phyloP scores from a whole-genome alignment of 257 asterid species.

The Gardenia jasminoides region DNA sequence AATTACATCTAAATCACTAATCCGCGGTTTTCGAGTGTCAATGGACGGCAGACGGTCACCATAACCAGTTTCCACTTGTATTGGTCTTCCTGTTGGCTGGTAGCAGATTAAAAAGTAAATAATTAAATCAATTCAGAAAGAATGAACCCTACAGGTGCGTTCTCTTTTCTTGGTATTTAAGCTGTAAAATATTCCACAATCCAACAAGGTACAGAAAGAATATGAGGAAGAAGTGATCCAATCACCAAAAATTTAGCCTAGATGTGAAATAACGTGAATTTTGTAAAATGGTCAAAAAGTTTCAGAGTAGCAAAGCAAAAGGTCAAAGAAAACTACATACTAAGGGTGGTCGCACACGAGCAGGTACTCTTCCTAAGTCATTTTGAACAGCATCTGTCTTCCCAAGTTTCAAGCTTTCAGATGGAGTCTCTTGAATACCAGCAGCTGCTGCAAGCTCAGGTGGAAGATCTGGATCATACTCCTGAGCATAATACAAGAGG shows the following conservation, averaged over 20 bases:
- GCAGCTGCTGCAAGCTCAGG: constrained; percentile 99
- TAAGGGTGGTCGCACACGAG: constrained; percentile 52
- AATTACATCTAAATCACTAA: constrained; percentile 77
- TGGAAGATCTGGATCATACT: constrained; percentile 96
- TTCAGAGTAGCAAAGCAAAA: not conserved
- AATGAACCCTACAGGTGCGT: not conserved
- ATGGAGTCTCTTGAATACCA: constrained; percentile 59
- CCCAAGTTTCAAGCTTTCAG: constrained; percentile 54
- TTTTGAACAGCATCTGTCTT: constrained; percentile 51
- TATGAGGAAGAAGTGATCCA: not conserved
- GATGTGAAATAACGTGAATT: not conserved
- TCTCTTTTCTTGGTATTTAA: not conserved
- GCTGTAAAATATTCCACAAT: not conserved
- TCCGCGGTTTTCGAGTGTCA: constrained; percentile 85
- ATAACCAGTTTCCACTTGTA: constrained; percentile 88
- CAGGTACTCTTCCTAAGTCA: constrained; percentile 54
- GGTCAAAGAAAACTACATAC: constrained; percentile 39
- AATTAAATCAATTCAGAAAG: constrained; percentile 12
- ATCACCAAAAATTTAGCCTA: not conserved
- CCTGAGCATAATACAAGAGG: constrained; percentile 44
- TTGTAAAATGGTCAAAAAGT: not conserved
- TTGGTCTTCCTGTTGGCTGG: constrained; percentile 91
- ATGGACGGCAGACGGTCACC: constrained; percentile 86
- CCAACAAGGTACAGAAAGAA: not conserved
- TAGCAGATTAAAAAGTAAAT: constrained; percentile 27